These are phyloP conservation scores for Vanderwaltozyma yarrowii DNA, from an alignment of 805 yeast genomes.

Conservation along the genomic window DNA sequence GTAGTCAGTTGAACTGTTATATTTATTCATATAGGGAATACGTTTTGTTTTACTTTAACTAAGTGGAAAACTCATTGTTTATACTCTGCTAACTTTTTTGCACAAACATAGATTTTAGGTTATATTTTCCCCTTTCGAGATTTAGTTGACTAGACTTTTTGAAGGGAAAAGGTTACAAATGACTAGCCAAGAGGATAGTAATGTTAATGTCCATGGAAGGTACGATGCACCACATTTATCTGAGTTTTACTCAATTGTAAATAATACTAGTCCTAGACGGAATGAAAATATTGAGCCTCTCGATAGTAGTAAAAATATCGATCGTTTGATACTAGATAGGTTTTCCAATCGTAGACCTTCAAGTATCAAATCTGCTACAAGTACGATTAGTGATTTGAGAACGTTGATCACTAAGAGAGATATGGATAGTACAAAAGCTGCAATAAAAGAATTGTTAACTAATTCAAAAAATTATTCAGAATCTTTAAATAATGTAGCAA, in stretches of 20 bases:
- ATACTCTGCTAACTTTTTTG: too few relatives aligned
- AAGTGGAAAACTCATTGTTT: too few relatives aligned
- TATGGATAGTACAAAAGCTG: conserved; percentile 38
- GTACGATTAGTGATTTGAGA: conserved; percentile 50
- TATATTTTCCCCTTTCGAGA: too few relatives aligned
- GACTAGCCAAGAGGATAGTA: not conserved
- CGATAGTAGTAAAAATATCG: not conserved
- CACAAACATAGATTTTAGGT: too few relatives aligned
- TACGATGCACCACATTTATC: conserved; percentile 40
- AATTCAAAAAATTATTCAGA: conserved; percentile 38
- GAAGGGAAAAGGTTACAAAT: too few relatives aligned
- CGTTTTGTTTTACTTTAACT: too few relatives aligned
- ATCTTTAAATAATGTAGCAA: conserved; percentile 31
- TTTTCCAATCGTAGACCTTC: conserved; percentile 16
- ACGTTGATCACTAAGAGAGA: conserved; percentile 52
- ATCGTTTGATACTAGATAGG: not conserved
- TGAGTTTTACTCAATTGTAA: conserved; percentile 48
- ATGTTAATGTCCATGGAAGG: not conserved
- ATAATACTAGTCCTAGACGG: conserved; percentile 17
- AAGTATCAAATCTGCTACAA: conserved; percentile 37
- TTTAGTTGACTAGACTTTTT: too few relatives aligned
- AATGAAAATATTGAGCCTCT: not conserved
- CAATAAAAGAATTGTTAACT: conserved; percentile 40
- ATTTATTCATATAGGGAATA: too few relatives aligned
- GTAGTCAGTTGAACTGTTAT: too few relatives aligned